Conservation (phyloP, 1,139 yeast species). For the Hyphopichia wangnamkhiaoensis region DNA sequence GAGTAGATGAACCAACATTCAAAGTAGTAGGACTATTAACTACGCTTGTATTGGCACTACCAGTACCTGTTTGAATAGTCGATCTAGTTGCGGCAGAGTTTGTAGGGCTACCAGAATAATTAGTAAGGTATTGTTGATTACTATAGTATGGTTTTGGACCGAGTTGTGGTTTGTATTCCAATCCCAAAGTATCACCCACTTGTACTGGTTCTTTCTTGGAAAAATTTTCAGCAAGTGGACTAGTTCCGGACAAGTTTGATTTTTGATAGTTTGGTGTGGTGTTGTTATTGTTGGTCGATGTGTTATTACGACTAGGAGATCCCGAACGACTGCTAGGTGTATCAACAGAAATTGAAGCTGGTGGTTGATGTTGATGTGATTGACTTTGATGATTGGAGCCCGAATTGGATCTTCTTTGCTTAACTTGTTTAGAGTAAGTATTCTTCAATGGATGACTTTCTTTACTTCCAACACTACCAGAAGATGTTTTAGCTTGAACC, state of each 20-base stretch:
- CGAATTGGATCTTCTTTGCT: conserved; percentile 34
- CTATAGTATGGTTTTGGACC: conserved; percentile 3
- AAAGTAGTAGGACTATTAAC: conserved; percentile 1
- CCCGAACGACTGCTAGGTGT: conserved; percentile 2
- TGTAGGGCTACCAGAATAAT: not conserved
- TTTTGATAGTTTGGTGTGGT: conserved; percentile 1
- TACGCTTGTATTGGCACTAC: not conserved
- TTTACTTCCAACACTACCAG: conserved; percentile 1
- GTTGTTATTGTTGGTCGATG: not conserved
- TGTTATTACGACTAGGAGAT: conserved; percentile 2
- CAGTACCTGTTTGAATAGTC: not conserved
- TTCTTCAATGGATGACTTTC: conserved; percentile 20
- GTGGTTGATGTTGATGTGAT: conserved; percentile 1
- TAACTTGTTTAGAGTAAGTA: conserved; percentile 37
- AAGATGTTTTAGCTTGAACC: conserved; percentile 2
- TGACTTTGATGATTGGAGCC: conserved; percentile 11
- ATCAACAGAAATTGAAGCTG: not conserved
- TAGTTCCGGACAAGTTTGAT: not conserved
- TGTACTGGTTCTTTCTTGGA: conserved; percentile 1
- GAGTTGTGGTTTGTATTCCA: not conserved
- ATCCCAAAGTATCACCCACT: not conserved
- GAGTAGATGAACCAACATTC: not conserved
- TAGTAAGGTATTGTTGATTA: conserved; percentile 4
- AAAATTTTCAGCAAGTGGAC: conserved; percentile 1
- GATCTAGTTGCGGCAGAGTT: not conserved